Base-by-base conservation (phyloP, 1,139 yeast species). In the Taphrina populina region DNA sequence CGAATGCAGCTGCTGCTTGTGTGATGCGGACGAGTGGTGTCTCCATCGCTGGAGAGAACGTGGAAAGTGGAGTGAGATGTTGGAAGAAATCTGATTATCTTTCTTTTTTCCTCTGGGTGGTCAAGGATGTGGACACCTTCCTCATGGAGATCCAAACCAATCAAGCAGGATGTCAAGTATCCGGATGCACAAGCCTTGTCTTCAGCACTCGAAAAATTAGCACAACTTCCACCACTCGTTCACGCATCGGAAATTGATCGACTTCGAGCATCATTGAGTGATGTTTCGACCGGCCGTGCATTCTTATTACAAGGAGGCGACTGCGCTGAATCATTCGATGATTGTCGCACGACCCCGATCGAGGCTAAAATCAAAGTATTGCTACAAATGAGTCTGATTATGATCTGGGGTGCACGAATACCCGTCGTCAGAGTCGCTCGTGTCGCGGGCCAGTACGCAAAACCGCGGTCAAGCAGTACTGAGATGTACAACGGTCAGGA, bases 251-350 rank as follows among this genome's bases (percentile, higher is more conserved):
- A 73, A 59, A 61, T 63, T 19, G 35, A 23, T 15, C 21, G 60
- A 6, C 63, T 73, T 41, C 66, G 67, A 56, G 23, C 58, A 11
- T 68, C 69, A 60, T 68, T 73, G 24, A 65, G 65, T 27, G 71
- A 70, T 39, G 76, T 76, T 0, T 73, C 76, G 4, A 67, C 70
- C 19, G 76, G 76, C 26, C 67, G 70, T 57, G 74, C 76, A 10
- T 73, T 73, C 59, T 68, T 73, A 35, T 65, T 73, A 13, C 76
- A 73, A 58, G 76, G 77, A 10, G 76, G 76, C n/a, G 76, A 73
- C 62, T 73, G 76, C 56, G 76, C 76, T 6, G 76, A 73, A 61
- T 65, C 73, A 36, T 73, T 73, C 60, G 75, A 71, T 59, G 72
- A 73, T 61, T 73, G 76, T 64, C 69, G 68, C 21, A 36, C 57